Evolutionary conservation across 176 grass and related monocot species (phyloP).

Genomic region (Triticum urartu): DNA sequence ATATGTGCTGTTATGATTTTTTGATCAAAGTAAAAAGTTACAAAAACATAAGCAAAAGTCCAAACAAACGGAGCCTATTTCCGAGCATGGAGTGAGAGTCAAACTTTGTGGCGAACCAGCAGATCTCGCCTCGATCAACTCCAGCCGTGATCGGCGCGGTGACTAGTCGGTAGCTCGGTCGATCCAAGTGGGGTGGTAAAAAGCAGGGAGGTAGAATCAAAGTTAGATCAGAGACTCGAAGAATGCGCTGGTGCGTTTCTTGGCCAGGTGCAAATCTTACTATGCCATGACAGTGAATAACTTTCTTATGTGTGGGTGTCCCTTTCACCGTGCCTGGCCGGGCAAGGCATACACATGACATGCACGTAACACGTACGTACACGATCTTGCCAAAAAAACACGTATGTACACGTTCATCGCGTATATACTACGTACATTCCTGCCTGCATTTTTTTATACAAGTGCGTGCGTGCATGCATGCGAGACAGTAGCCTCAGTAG

Average conservation of each 20-base stretch:
- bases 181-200: constrained; percentile 35
- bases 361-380: background rate
- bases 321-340: background rate
- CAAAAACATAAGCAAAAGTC: too few relatives aligned
- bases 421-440: background rate
- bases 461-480: background rate
- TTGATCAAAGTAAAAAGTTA: too few relatives aligned
- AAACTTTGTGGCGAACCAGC: constrained; percentile 24
- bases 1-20: too few relatives aligned
- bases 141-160: constrained; percentile 29
- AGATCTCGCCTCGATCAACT: constrained; percentile 19
- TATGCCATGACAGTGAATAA: background rate
- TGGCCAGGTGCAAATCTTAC: constrained; percentile 24
- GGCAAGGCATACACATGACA: background rate
- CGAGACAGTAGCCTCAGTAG: background rate
- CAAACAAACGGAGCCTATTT: background rate
- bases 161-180: background rate
- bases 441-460: background rate
- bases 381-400: too few relatives aligned
- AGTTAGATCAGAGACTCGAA: constrained; percentile 10
- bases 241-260: constrained; percentile 26
- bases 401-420: too few relatives aligned
- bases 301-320: background rate
- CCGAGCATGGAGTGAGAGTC: constrained; percentile 5
- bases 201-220: background rate